A percentile compares a stretch with the other conserved stretches of the same genome.
Evolutionary conservation across 2,329 filamentous ascomycete genomes (phyloP).

Genomic region (Diplodia seriata): DNA sequence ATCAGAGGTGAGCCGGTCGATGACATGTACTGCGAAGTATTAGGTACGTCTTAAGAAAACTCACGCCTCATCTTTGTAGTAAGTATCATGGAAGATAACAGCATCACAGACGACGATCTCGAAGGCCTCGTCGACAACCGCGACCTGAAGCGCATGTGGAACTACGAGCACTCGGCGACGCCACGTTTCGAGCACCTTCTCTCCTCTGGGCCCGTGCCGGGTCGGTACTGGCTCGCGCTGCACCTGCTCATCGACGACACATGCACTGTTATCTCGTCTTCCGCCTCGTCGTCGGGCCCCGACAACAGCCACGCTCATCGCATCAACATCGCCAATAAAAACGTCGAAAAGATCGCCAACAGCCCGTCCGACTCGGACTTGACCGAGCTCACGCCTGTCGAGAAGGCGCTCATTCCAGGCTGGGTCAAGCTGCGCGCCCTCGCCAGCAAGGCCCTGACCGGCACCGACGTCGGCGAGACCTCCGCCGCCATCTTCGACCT

Average conservation of each 20-base stretch:
- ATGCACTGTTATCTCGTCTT: constrained; percentile 20
- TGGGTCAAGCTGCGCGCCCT: constrained; percentile 31
- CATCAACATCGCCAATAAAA: not conserved
- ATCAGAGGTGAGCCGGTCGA: constrained; percentile 24
- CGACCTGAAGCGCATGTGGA: constrained; percentile 29
- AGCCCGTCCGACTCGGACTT: constrained; percentile 15
- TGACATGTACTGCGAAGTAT: constrained; percentile 11
- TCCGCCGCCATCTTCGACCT: constrained; percentile 7
- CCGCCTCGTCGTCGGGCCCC: not conserved
- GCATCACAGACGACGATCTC: constrained; percentile 19
- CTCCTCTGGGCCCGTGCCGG: constrained; percentile 11
- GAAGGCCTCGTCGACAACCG: constrained; percentile 27
- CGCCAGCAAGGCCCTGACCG: constrained; percentile 19
- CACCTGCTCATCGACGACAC: constrained; percentile 30
- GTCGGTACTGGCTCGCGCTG: constrained; percentile 27
- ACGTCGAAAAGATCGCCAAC: constrained; percentile 24
- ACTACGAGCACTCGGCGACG: constrained; percentile 24
- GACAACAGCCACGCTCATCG: constrained; percentile 17
- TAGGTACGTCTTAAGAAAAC: constrained; percentile 10
- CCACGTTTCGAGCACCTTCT: constrained; percentile 15
- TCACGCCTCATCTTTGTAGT: not conserved
- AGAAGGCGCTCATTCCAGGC: constrained; percentile 25
- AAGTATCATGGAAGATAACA: not conserved
- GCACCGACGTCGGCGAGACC: constrained; percentile 9
- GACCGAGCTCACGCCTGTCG: constrained; percentile 23